Conservation (phyloP, 768 basidiomycete genomes). For the Fomitopsis pulvina region DNA sequence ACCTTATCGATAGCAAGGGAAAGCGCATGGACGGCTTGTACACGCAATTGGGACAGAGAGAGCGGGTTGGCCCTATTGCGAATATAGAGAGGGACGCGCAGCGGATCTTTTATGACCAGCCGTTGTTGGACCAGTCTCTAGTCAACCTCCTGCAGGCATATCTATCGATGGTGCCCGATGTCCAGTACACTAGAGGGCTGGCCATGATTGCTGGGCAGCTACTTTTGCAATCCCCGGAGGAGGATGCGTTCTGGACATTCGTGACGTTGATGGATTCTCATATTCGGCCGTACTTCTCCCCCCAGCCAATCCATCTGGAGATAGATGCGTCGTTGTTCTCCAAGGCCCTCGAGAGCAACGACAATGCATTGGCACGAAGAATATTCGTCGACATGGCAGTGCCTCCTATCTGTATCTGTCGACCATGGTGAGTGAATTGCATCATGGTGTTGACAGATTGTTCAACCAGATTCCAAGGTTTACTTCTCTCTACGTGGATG, state of each 20-base stretch:
- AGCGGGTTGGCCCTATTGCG: slow-evolving; percentile 37
- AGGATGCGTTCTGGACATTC: slow-evolving; percentile 90
- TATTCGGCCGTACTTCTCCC: slow-evolving; percentile 71
- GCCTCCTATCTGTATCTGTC: slow-evolving; percentile 48
- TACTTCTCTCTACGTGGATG: slow-evolving; percentile 60
- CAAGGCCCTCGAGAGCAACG: slow-evolving; percentile 59
- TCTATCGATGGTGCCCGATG: slow-evolving; percentile 80
- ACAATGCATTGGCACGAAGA: slow-evolving; percentile 55
- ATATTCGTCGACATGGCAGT: slow-evolving; percentile 61
- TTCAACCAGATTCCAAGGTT: slow-evolving; percentile 45
- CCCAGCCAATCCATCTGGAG: slow-evolving; percentile 55
- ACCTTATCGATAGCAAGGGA: slow-evolving; percentile 71
- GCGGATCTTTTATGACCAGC: slow-evolving; percentile 48
- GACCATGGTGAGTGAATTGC: slow-evolving; percentile 46
- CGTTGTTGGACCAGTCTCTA: slow-evolving; percentile 48
- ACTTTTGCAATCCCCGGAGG: slow-evolving; percentile 70
- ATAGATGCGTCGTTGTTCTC: slow-evolving; percentile 70
- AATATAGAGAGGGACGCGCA: slow-evolving; percentile 58
- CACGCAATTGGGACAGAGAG: slow-evolving; percentile 50
- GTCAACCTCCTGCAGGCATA: slow-evolving; percentile 58
- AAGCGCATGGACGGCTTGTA: slow-evolving; percentile 67
- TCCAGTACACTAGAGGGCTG: slow-evolving; percentile 59
- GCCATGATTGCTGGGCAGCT: slow-evolving; percentile 67
- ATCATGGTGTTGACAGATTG: background rate
- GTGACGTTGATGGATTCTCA: slow-evolving; percentile 81